A percentile compares a stretch with the other conserved stretches of the same genome.
These are phyloP conservation scores for Phaffia australis DNA, from an alignment of 768 basidiomycete species.

Conservation along the genomic window DNA sequence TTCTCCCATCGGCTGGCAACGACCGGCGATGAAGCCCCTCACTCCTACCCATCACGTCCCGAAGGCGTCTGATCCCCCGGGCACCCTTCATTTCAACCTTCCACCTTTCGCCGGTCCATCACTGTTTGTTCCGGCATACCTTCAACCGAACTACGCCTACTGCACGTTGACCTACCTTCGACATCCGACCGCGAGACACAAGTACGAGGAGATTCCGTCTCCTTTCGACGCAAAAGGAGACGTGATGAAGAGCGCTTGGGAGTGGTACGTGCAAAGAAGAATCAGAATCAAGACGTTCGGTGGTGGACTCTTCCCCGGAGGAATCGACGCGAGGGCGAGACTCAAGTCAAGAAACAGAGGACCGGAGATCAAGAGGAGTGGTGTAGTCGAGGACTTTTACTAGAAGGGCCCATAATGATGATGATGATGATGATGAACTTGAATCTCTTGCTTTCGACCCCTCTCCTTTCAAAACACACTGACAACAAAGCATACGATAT, in stretches of 20 bases:
- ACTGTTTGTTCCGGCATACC: constrained; percentile 85
- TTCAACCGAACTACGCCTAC: constrained; percentile 72
- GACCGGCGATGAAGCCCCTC: background rate
- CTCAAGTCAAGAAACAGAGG: background rate
- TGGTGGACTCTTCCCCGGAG: constrained; percentile 21
- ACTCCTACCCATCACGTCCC: constrained; percentile 23
- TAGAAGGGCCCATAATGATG: background rate
- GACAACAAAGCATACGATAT: no score
- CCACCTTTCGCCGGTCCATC: constrained; percentile 80
- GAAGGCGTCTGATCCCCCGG: constrained; percentile 15
- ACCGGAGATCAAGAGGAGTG: constrained; percentile 17
- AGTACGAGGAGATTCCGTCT: constrained; percentile 79
- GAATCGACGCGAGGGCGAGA: constrained; percentile 23
- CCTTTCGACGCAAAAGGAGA: constrained; percentile 95
- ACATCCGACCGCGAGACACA: constrained; percentile 91
- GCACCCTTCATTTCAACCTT: constrained; percentile 55
- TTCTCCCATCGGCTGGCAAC: background rate
- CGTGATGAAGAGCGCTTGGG: constrained; percentile 84
- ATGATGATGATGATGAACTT: no score
- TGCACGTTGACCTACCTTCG: constrained; percentile 89
- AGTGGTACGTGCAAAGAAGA: constrained; percentile 54
- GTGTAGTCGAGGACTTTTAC: constrained; percentile 24
- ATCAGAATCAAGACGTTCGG: constrained; percentile 15
- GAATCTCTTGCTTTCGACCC: no score
- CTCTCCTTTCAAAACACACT: no score